Percentiles rank a stretch among this genome's conserved stretches.
These are phyloP conservation scores for Xerophyta viscosa DNA, from an alignment of 106 monocot species.

Conservation along the genomic window DNA sequence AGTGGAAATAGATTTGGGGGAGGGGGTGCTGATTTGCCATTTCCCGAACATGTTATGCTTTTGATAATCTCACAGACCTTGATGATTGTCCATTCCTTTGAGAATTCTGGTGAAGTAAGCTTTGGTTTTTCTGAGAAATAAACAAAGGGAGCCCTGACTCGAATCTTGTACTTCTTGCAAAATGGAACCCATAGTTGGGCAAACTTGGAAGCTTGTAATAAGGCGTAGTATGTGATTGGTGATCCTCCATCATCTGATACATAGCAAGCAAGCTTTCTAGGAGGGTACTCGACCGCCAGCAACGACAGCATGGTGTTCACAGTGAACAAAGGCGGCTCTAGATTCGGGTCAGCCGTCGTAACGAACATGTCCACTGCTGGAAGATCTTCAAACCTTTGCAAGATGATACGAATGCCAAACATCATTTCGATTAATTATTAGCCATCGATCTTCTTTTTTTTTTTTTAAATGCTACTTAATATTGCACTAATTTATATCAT, in stretches of 20 bases:
- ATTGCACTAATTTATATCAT: not conserved
- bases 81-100: constrained; percentile 20
- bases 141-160: constrained; percentile 37
- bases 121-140: constrained; percentile 25
- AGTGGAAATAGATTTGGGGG: no score
- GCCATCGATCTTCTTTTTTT: not conserved
- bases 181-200: constrained; percentile 58
- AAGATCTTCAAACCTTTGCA: constrained; percentile 12
- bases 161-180: constrained; percentile 40
- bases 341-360: constrained; percentile 55
- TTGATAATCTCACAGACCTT: constrained; percentile 13
- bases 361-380: constrained; percentile 63
- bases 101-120: constrained; percentile 8
- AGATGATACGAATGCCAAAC: not conserved
- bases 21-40: no score
- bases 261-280: constrained; percentile 50
- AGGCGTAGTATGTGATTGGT: constrained; percentile 35
- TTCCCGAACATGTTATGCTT: no score
- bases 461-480: not conserved
- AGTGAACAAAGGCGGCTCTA: constrained; percentile 56
- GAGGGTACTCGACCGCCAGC: constrained; percentile 51
- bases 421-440: not conserved
- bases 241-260: constrained; percentile 68
- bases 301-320: constrained; percentile 61
- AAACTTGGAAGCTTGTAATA: constrained; percentile 41